A percentile compares a stretch with the other conserved stretches of the same genome.
These are phyloP conservation scores for Xylariaceae sp. DNA, from an alignment of 2,329 filamentous ascomycete genomes.

Conservation along the genomic window DNA sequence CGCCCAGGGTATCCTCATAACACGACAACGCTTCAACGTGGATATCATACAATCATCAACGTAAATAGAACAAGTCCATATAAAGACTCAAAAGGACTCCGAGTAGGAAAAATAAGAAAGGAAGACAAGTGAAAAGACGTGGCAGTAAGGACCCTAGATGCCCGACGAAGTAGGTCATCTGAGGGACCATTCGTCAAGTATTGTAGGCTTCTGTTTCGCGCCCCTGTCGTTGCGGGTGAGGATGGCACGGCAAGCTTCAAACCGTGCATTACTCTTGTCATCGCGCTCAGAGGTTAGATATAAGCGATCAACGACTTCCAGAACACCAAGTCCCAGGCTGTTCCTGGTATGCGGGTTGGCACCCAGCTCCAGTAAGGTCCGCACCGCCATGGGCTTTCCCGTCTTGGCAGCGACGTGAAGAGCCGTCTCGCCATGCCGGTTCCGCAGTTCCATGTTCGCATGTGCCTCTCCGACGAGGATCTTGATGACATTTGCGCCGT, in stretches of 20 bases:
- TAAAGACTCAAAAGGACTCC: not conserved
- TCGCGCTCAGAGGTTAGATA: conserved; percentile 31
- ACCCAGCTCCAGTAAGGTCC: conserved; percentile 41
- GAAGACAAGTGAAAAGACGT: too few species aligned
- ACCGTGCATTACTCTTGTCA: conserved; percentile 36
- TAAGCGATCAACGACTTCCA: conserved; percentile 43
- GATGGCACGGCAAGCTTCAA: conserved; percentile 44
- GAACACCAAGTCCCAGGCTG: conserved; percentile 39
- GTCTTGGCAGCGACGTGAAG: conserved; percentile 51
- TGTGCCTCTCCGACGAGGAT: conserved; percentile 37
- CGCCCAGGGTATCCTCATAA: conserved; percentile 13
- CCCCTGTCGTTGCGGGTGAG: conserved; percentile 35
- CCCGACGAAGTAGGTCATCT: not conserved
- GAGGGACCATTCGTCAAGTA: conserved; percentile 39
- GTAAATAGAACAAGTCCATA: not conserved
- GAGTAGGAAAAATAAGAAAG: too few species aligned
- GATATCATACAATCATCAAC: conserved; percentile 11
- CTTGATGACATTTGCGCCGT: conserved; percentile 43
- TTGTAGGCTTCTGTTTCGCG: conserved; percentile 36
- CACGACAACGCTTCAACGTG: conserved; percentile 1
- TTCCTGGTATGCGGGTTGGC: conserved; percentile 48
- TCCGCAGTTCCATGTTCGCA: conserved; percentile 47
- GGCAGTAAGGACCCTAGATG: not conserved
- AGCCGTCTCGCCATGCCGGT: conserved; percentile 52
- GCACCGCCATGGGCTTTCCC: conserved; percentile 50